Conservation (phyloP, 129 eudicot genomes). For the Helianthus annuus region HanXRQr2.0-SUNRISE NC_035439.2:10401429-10401928, state of each 20-base stretch:
- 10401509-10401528: background rate
- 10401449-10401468: slow-evolving; percentile 26
- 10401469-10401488: slow-evolving; percentile 33
- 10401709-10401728: slow-evolving; percentile 30
- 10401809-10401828: background rate
- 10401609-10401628: slow-evolving; percentile 21
- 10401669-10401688: slow-evolving; percentile 22
- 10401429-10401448: slow-evolving; percentile 14
- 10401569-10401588: slow-evolving; percentile 27
- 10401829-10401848: background rate
- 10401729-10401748: slow-evolving; percentile 32
- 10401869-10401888: slow-evolving; percentile 31
- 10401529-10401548: background rate
- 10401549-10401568: slow-evolving; percentile 5
- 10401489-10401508: background rate
- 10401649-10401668: slow-evolving; percentile 25
- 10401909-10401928: slow-evolving; percentile 31
- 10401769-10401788: slow-evolving; percentile 9
- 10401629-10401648: slow-evolving; percentile 31
- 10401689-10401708: slow-evolving; percentile 31
- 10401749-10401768: slow-evolving; percentile 17
- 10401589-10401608: slow-evolving; percentile 14
- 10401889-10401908: slow-evolving; percentile 34
- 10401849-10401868: background rate
- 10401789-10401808: background rate